Conservation (phyloP, 106 monocot genomes). For the Hemerocallis citrina region DNA sequence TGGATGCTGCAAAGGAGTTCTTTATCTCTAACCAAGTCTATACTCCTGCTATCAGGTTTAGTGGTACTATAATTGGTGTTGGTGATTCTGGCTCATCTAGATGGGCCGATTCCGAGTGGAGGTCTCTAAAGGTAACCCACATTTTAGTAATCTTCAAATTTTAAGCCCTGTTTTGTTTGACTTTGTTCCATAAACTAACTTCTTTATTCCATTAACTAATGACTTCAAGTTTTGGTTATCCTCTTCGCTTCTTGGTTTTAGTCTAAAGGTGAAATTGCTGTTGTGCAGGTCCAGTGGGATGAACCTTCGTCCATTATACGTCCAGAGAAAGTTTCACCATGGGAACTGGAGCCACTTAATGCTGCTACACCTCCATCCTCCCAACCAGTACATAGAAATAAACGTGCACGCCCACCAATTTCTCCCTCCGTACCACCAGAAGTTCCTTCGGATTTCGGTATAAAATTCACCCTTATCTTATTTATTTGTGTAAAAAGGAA, state of each 20-base stretch:
- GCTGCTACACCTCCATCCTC: slow-evolving; percentile 24
- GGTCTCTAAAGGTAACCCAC: slow-evolving; percentile 52
- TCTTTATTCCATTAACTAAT: too few relatives aligned
- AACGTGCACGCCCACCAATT: slow-evolving; percentile 36
- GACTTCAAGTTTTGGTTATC: too few relatives aligned
- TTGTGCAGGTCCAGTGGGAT: slow-evolving; percentile 81
- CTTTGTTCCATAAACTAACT: too few relatives aligned
- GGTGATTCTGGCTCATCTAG: slow-evolving; percentile 29
- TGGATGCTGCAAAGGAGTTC: too few relatives aligned
- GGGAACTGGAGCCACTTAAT: slow-evolving; percentile 69
- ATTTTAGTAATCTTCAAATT: too few relatives aligned
- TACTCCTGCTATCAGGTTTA: slow-evolving; percentile 32
- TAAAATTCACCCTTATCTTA: not conserved
- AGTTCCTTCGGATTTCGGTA: slow-evolving; percentile 37
- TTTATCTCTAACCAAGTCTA: too few relatives aligned
- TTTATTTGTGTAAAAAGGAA: too few relatives aligned
- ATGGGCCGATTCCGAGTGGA: slow-evolving; percentile 70
- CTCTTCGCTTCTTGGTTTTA: not conserved
- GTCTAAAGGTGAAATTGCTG: not conserved
- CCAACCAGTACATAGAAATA: slow-evolving; percentile 29
- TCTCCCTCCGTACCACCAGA: slow-evolving; percentile 26
- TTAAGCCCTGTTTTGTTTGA: too few relatives aligned
- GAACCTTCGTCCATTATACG: slow-evolving; percentile 68
- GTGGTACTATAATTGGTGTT: slow-evolving; percentile 65
- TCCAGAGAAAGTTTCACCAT: slow-evolving; percentile 72